Evolutionary conservation across 140 eudicot genomes (phyloP).

Genomic region (Flaveria floridana): DNA sequence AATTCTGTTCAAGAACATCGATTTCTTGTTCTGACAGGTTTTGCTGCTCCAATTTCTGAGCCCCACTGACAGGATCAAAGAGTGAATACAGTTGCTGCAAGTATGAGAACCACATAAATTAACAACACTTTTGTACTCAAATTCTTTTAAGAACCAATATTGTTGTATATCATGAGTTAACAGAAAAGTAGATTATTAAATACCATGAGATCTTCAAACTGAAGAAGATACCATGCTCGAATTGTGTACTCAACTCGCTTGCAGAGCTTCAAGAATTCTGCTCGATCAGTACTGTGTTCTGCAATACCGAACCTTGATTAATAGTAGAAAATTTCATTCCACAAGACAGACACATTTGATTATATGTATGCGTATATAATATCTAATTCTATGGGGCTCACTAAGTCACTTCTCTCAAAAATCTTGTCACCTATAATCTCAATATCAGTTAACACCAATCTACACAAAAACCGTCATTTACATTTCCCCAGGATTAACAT

Average conservation of each 20-base stretch:
- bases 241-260: constrained; percentile 93
- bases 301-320: constrained; percentile 28
- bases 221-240: constrained; percentile 94
- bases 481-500: background rate
- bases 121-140: background rate
- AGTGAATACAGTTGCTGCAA: constrained; percentile 92
- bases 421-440: background rate
- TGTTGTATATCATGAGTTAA: constrained; percentile 6
- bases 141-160: background rate
- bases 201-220: constrained; percentile 98
- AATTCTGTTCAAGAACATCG: constrained; percentile 90
- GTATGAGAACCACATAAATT: background rate
- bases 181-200: background rate
- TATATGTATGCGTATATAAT: background rate
- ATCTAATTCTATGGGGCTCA: background rate
- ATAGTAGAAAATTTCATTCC: background rate
- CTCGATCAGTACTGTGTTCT: constrained; percentile 77
- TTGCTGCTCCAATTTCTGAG: constrained; percentile 83
- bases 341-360: background rate
- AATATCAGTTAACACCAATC: background rate
- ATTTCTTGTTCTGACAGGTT: constrained; percentile 68
- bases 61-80: constrained; percentile 87
- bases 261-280: constrained; percentile 88
- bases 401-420: background rate
- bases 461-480: background rate